Base-by-base conservation (phyloP, 2,329 filamentous ascomycete species). In the Monosporascus sp. region DNA sequence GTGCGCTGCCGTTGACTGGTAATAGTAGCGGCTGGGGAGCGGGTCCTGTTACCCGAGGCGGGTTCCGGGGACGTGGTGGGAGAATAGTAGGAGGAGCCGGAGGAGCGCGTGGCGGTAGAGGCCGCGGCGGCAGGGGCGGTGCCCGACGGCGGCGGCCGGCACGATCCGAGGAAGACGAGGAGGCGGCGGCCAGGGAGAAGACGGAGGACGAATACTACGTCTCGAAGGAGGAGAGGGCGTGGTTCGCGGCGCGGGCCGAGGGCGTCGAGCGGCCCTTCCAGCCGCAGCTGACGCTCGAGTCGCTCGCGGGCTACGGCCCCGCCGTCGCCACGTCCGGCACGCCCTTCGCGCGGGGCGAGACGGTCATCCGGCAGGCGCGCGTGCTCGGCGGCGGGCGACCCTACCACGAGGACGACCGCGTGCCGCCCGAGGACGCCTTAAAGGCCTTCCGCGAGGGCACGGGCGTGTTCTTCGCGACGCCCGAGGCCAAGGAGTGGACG, bases 381-480 rank as follows among this genome's bases (percentile, higher is more conserved):
- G 57, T 75, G 43, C 62, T 76, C 46, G 71, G 68, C 11, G 69
- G 72, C 52, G 74, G 69, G 5, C 53, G 60, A 45, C 50, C 66
- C 0, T 74, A 67, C 63, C 61, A 68, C 51, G 57, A 61, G 14
- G 37, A 59, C 35, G 51, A 64, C 50, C 53, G 50, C 9, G 44
- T 54, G 14, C 36, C 58, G 27, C 49, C 64, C 15, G 50, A 57
- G 31, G 67, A 66, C 9, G 62, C 66, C 37, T 54, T 60, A 54
- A 49, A 52, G 31, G 60, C 56, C 52, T 62, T 59, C 45, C 50
- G 49, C 15, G 49, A 65, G 36, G 64, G 63, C 54, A 57, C 59
- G 53, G 72, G 71, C n/a, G 54, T 72, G 4, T 75, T 74, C 53
- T 69, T 75, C 57, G 68, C 72, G 53, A 65, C 60, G 20, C 24